phyloP scores from a whole-genome alignment of 2,329 filamentous ascomycete species.

The Aaosphaeria arxii region DNA sequence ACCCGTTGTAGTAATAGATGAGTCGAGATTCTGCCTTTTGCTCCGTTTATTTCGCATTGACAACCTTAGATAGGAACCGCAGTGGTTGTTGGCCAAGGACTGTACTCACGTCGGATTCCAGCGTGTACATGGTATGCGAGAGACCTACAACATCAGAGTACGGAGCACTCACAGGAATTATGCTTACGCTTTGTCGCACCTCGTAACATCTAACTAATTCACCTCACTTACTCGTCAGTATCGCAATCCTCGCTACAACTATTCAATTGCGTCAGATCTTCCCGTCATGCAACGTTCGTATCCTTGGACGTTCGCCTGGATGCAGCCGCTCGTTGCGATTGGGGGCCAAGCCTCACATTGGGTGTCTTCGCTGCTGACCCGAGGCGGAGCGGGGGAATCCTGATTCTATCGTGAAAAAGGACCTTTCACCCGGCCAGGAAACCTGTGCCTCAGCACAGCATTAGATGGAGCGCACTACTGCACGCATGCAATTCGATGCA shows the following conservation, averaged over 20 bases:
- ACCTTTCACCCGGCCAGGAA: conserved; percentile 12
- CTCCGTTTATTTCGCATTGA: too few species aligned
- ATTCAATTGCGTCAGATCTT: conserved; percentile 10
- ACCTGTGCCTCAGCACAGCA: neutral
- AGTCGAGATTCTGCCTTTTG: too few species aligned
- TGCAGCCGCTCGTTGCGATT: neutral
- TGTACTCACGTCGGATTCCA: too few species aligned
- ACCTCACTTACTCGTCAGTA: too few species aligned
- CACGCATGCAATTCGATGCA: conserved; percentile 21
- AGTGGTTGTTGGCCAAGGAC: too few species aligned
- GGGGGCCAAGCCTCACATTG: too few species aligned
- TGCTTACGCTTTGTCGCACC: too few species aligned
- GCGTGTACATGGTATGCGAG: too few species aligned
- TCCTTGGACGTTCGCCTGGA: conserved; percentile 10
- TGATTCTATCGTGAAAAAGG: conserved; percentile 7
- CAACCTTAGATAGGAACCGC: too few species aligned
- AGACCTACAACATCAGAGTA: too few species aligned
- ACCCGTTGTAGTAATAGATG: neutral
- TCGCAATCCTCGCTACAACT: conserved; percentile 3
- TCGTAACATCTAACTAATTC: too few species aligned
- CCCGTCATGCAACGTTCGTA: conserved; percentile 10
- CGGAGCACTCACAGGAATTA: too few species aligned
- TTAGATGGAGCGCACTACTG: conserved; percentile 12
- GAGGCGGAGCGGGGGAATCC: conserved; percentile 9
- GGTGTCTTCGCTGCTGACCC: conserved; percentile 10